Evolutionary conservation across 805 yeast genomes (phyloP).

Genomic region (Starmera dryadoides): DNA sequence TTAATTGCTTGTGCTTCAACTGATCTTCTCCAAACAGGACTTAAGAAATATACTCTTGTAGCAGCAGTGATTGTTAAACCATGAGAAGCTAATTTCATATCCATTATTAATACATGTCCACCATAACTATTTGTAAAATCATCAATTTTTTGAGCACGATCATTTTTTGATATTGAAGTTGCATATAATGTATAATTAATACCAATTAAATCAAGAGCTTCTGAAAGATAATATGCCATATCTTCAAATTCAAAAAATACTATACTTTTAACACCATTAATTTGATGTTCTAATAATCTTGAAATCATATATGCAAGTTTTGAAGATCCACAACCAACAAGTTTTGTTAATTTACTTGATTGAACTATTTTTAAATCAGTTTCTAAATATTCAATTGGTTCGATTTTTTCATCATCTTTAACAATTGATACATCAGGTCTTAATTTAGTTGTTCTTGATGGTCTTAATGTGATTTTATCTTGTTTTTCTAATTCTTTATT

Average conservation of each 20-base stretch:
- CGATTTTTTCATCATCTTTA: slow-evolving; percentile 8
- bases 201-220: slow-evolving; percentile 55
- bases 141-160: slow-evolving; percentile 45
- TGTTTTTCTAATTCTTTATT: slow-evolving; percentile 16
- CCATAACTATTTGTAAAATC: slow-evolving; percentile 37
- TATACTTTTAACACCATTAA: slow-evolving; percentile 40
- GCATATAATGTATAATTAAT: slow-evolving; percentile 58
- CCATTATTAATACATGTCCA: slow-evolving; percentile 58
- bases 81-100: slow-evolving; percentile 58
- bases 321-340: slow-evolving; percentile 58
- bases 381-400: not conserved
- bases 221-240: slow-evolving; percentile 60
- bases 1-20: slow-evolving; percentile 73
- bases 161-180: slow-evolving; percentile 42
- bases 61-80: slow-evolving; percentile 65
- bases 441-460: slow-evolving; percentile 3
- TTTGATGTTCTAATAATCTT: slow-evolving; percentile 45
- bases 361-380: not conserved
- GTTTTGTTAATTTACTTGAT: slow-evolving; percentile 19
- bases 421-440: slow-evolving; percentile 5
- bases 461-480: slow-evolving; percentile 8
- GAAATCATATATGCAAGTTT: slow-evolving; percentile 56
- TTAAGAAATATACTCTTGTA: slow-evolving; percentile 61
- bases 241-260: slow-evolving; percentile 70
- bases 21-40: slow-evolving; percentile 64